Evolutionary conservation across 1,284 basidiomycete species (phyloP).

Genomic region (Pterulicium gracile): DNA sequence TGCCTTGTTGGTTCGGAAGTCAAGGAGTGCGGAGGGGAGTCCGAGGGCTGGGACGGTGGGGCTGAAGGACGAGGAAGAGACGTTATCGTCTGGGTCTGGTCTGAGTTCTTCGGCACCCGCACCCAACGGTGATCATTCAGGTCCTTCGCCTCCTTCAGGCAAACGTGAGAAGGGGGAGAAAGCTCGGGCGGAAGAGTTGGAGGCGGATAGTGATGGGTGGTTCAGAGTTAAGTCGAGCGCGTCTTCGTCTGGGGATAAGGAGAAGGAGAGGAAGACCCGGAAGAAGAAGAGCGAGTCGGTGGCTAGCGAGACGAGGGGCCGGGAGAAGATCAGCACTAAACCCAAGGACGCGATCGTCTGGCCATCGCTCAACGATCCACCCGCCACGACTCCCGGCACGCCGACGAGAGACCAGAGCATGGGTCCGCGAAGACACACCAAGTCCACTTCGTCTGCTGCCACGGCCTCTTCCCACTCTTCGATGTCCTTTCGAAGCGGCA

Average conservation of each 20-base stretch:
- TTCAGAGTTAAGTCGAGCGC: background rate
- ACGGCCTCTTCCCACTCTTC: background rate
- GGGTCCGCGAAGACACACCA: background rate
- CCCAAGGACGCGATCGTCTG: background rate
- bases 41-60: background rate
- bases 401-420: background rate
- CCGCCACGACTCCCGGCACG: too few species aligned
- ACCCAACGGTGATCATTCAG: too few species aligned
- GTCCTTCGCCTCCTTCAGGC: too few species aligned
- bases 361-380: background rate
- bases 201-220: background rate
- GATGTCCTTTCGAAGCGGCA: background rate
- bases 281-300: background rate
- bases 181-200: too few species aligned
- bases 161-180: too few species aligned
- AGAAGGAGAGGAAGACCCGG: background rate
- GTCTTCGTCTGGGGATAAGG: too few species aligned
- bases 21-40: background rate
- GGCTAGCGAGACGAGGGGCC: background rate
- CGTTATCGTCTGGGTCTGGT: too few species aligned
- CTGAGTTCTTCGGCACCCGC: too few species aligned
- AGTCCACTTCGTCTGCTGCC: background rate
- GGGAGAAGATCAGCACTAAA: background rate
- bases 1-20: background rate
- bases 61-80: too few species aligned